Evolutionary conservation across 2,329 filamentous ascomycete genomes (phyloP), one percentile per base, ranked within the genome.

Genomic region (Ophiostoma angusticollis): DNA sequence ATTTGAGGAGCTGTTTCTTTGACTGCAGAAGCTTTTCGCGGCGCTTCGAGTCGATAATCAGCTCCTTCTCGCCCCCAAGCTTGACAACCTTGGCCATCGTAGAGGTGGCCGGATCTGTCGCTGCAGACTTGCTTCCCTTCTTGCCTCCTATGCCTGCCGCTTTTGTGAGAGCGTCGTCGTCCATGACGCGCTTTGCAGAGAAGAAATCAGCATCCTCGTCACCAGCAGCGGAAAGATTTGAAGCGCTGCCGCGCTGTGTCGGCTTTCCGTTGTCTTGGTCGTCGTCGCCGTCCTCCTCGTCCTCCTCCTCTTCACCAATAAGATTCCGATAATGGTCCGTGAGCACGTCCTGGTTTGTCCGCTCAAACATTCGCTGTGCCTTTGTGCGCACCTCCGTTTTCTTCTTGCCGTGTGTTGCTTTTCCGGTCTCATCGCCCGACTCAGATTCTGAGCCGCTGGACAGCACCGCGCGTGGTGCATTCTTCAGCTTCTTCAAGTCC

Each of bases 361-460:
- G 73, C 64, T 95, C 89, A 59, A 96, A 95, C 91, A 98, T 96
- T 50, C 85, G 80, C 59, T 98, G 86, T 57, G 93, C 93, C 59
- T 94, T 96, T 23, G 93, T 98, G 45, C 86, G 75, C 14, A 94
- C 84, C 50, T 78, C 73, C 9, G 70, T 66, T 61, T 83, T 79
- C 60, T 78, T 76, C 56, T 73, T 76, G 44, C 63, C 64, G 52
- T 70, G 68, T 24, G 56, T 52, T 28, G 57, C 31, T 28, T 17
- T 23, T 11, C 56, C 63, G 31, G 59, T 62, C 11, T 58, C 60
- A 4, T 56, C 63, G 16, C 63, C 65, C 4, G 58, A 64, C 9
- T 66, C 66, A 3, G 53, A 59, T n/a, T 74, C 71, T 4, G 77
- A 78, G 12, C 72, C 78, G 51, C 57, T 82, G 57, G 57, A 83